Base-by-base conservation (phyloP, 2,329 filamentous ascomycete species). In the Scedosporium boydii region DNA sequence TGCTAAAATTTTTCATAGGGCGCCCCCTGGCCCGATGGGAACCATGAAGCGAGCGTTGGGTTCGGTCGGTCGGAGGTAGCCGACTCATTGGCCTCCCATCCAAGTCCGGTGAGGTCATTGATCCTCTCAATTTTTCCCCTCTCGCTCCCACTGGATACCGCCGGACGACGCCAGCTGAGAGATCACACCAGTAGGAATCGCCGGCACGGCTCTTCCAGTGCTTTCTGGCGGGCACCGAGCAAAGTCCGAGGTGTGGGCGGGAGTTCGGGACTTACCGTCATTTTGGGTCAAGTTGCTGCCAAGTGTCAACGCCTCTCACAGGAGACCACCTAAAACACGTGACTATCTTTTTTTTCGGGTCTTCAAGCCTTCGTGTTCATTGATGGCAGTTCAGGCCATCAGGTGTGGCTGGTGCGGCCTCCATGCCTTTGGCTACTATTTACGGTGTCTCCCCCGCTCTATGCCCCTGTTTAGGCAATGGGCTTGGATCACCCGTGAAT, bases 381-480 rank as follows among this genome's bases (percentile, higher is more conserved):
- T 48, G 7, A 4, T 48, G 16, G 44, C 18, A 6, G 21, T 55
- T 55, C 51, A 55, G 48, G 48, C 23, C 21, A 12, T 53, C n/a
- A 21, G 51, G 18, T 55, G 51, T 55, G 51, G 51, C 51, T 55
- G 51, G 51, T 55, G 51, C 51, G 51, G 51, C 51, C 51, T 55
- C 51, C 51, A 55, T 55, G 3, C 18, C 18, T 14, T 26, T 55
- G 21, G 18, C 51, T 38, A 9, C 34, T 38, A 38, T 38, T 38
- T 38, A 55, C 10, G 51, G 51, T 18, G 12, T 23, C 18, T 14
- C 23, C 51, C 51, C 51, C 21, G 51, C 18, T 55, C 51, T 29
- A 21, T 23, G 51, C 7, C 51, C 51, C 21, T 14, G 12, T 27
- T 55, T 12, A 5, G 51, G 51, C 21, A 55, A 26, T 23, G 21